A percentile compares a stretch with the other conserved stretches of the same genome.
These are phyloP conservation scores for Trichosporon asahii DNA, from an alignment of 1,284 basidiomycete genomes.

Conservation along the genomic window DNA sequence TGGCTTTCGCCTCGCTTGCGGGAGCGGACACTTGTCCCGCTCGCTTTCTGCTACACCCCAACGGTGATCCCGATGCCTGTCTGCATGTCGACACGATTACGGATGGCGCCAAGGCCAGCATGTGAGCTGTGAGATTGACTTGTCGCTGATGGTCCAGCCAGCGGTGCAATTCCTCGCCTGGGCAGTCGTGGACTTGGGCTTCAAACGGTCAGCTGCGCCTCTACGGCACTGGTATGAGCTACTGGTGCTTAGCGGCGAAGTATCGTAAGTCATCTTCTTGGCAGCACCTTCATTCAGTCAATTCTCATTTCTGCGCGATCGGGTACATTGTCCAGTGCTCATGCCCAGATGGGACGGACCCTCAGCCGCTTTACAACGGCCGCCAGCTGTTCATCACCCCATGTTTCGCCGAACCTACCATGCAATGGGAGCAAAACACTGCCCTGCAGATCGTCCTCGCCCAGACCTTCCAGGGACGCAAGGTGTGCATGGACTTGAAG, in stretches of 20 bases:
- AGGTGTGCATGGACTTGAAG: conserved; percentile 2
- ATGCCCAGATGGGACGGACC: background rate
- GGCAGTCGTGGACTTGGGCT: background rate
- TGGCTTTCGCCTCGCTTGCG: background rate
- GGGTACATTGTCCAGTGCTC: too few species aligned
- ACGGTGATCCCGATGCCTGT: background rate
- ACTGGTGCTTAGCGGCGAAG: background rate
- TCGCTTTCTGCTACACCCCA: background rate
- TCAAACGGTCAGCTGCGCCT: background rate
- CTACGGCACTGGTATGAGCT: background rate
- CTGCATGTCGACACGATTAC: background rate
- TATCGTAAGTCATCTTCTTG: background rate
- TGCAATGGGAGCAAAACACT: background rate
- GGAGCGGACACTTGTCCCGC: background rate
- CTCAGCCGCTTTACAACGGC: background rate
- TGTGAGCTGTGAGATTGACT: background rate
- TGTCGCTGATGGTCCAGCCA: background rate
- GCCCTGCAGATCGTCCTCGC: background rate
- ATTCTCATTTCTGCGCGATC: too few species aligned
- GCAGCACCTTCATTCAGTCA: too few species aligned
- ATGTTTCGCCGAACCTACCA: background rate
- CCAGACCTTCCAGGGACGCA: background rate
- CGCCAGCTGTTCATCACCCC: background rate
- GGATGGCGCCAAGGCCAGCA: background rate
- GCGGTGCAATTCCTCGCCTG: background rate